phyloP scores from a whole-genome alignment of 1,139 yeast species.

The Oligophagozyma castellii region DNA sequence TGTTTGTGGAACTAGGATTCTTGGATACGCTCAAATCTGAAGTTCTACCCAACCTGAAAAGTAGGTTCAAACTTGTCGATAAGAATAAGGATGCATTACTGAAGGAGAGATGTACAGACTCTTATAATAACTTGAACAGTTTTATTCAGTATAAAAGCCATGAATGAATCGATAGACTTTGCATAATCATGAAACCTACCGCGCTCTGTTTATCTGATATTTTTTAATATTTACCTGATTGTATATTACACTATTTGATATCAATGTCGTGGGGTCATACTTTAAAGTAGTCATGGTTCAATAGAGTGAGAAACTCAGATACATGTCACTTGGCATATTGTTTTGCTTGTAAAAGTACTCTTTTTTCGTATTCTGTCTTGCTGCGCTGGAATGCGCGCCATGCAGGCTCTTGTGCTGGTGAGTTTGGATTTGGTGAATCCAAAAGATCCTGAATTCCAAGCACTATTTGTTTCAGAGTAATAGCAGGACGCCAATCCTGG shows the following conservation, averaged over 20 bases:
- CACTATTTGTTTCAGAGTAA: constrained; percentile 78
- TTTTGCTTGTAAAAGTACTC: constrained; percentile 71
- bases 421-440: constrained; percentile 81
- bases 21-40: constrained; percentile 30
- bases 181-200: too few relatives aligned
- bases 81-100: constrained; percentile 45
- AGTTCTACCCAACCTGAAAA: constrained; percentile 34
- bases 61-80: constrained; percentile 46
- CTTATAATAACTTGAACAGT: constrained; percentile 50
- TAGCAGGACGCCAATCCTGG: constrained; percentile 97
- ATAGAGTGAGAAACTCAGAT: neutral
- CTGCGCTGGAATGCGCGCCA: constrained; percentile 74
- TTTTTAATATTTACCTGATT: neutral
- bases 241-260: too few relatives aligned
- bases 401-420: constrained; percentile 97
- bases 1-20: constrained; percentile 49
- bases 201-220: neutral
- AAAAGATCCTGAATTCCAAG: constrained; percentile 87
- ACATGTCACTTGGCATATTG: constrained; percentile 36
- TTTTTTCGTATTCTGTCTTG: constrained; percentile 53
- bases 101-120: constrained; percentile 57
- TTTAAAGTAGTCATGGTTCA: too few relatives aligned
- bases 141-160: constrained; percentile 61
- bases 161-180: too few relatives aligned
- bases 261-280: too few relatives aligned